Evolutionary conservation across 2,329 filamentous ascomycete species (phyloP).

Genomic region (Aspergillus bombycis): DNA sequence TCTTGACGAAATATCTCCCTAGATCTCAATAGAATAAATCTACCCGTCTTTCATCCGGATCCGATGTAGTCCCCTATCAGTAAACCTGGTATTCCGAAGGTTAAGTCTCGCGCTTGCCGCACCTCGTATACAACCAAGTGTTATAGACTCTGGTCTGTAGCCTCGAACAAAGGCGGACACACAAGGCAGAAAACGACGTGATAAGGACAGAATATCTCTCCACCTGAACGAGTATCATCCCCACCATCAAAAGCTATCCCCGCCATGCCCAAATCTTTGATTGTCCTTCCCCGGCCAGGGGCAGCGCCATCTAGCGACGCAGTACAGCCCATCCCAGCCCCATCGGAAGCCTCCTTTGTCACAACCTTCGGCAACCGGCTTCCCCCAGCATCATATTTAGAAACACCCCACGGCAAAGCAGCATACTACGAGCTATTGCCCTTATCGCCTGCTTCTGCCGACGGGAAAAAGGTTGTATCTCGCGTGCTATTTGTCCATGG

Average conservation of each 20-base stretch:
- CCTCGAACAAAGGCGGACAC: too few species aligned
- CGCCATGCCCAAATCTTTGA: conserved; percentile 13
- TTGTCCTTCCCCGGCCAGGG: conserved; percentile 28
- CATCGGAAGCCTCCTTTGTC: conserved; percentile 27
- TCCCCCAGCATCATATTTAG: conserved; percentile 25
- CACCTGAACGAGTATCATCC: not conserved
- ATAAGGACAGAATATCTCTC: too few species aligned
- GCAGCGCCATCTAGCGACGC: not conserved
- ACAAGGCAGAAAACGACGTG: too few species aligned
- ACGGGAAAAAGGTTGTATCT: not conserved
- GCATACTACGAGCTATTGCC: conserved; percentile 26
- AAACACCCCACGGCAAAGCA: conserved; percentile 19
- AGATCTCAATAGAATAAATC: too few species aligned
- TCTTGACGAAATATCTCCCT: too few species aligned
- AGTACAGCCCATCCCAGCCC: conserved; percentile 22
- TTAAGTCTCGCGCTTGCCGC: too few species aligned
- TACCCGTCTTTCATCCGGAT: too few species aligned
- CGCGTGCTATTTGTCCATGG: conserved; percentile 55
- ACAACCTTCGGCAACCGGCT: conserved; percentile 27
- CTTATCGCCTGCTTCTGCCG: not conserved
- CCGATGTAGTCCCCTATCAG: too few species aligned
- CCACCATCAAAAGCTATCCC: not conserved
- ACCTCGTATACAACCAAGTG: too few species aligned
- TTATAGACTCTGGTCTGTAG: too few species aligned
- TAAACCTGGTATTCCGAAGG: too few species aligned